Conservation (phyloP, 768 basidiomycete species). For the Mycena epipterygia region DNA sequence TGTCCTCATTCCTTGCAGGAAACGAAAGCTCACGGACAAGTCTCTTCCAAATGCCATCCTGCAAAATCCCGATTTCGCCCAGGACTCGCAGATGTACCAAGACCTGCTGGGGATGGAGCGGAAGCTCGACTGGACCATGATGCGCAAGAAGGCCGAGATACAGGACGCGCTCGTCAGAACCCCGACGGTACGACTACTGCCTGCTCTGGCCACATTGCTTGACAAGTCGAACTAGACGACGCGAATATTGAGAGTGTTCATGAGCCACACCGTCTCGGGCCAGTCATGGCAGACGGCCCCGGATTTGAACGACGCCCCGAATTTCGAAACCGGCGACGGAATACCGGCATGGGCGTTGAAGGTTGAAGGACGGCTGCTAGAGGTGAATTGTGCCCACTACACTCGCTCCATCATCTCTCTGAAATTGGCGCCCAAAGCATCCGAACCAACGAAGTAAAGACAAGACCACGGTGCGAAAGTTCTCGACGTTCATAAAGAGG, state of each 20-base stretch:
- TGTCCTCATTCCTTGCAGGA: constrained; percentile 57
- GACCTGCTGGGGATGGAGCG: constrained; percentile 90
- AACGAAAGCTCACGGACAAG: constrained; percentile 86
- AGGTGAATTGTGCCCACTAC: constrained; percentile 60
- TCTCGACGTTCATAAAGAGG: constrained; percentile 87
- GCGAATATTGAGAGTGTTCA: constrained; percentile 86
- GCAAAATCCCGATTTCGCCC: constrained; percentile 80
- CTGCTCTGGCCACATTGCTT: background rate
- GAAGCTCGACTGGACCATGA: constrained; percentile 95
- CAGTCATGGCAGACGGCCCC: constrained; percentile 87
- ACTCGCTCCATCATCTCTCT: background rate
- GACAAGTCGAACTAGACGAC: constrained; percentile 68
- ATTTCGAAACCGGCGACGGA: constrained; percentile 88
- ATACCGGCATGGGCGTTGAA: constrained; percentile 92
- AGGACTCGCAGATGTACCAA: constrained; percentile 89
- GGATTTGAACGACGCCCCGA: constrained; percentile 55
- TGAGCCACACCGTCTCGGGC: constrained; percentile 89
- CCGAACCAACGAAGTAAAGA: constrained; percentile 76
- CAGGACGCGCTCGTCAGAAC: constrained; percentile 87
- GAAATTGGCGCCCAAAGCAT: constrained; percentile 50
- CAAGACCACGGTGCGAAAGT: constrained; percentile 76
- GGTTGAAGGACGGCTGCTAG: constrained; percentile 89
- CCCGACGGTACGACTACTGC: constrained; percentile 66
- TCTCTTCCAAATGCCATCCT: constrained; percentile 82
- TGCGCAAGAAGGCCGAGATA: constrained; percentile 90